Evolutionary conservation across 306 rosid genomes (phyloP).

Genomic region (Medicago ruthenica): DNA sequence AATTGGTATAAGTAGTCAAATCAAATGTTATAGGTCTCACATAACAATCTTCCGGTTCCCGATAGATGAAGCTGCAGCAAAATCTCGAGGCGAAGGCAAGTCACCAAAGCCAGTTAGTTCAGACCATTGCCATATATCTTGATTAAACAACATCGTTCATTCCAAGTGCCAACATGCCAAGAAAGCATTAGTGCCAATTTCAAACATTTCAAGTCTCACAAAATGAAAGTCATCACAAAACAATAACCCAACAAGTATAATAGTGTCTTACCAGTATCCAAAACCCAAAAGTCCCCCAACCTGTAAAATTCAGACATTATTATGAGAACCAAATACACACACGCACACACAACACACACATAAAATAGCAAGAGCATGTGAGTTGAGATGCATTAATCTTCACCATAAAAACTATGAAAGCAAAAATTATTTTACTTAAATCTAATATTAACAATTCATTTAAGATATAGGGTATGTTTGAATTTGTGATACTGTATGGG

Average conservation of each 20-base stretch:
- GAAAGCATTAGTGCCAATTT: constrained; percentile 20
- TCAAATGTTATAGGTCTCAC: constrained; percentile 54
- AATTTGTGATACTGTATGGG: not conserved
- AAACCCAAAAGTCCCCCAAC: constrained; percentile 99
- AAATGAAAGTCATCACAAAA: constrained; percentile 9
- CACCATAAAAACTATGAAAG: not conserved
- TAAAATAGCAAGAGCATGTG: not conserved
- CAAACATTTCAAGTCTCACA: constrained; percentile 10
- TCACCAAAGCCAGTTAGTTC: constrained; percentile 95
- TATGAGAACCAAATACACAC: constrained; percentile 34
- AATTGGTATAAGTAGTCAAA: constrained; percentile 1
- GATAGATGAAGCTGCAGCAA: constrained; percentile 91
- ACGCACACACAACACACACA: not conserved
- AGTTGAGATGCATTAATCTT: not conserved
- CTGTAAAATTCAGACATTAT: constrained; percentile 55
- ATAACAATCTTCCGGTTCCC: constrained; percentile 89
- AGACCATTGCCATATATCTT: constrained; percentile 99
- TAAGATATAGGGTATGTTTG: not conserved
- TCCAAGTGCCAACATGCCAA: constrained; percentile 30
- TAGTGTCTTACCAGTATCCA: constrained; percentile 81
- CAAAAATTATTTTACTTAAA: not conserved
- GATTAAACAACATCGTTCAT: constrained; percentile 38
- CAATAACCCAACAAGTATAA: constrained; percentile 25
- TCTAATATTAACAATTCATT: not conserved
- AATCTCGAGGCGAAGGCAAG: constrained; percentile 91